phyloP scores from a whole-genome alignment of 768 basidiomycete species.

The Agaricus sinodeliciosus region DNA sequence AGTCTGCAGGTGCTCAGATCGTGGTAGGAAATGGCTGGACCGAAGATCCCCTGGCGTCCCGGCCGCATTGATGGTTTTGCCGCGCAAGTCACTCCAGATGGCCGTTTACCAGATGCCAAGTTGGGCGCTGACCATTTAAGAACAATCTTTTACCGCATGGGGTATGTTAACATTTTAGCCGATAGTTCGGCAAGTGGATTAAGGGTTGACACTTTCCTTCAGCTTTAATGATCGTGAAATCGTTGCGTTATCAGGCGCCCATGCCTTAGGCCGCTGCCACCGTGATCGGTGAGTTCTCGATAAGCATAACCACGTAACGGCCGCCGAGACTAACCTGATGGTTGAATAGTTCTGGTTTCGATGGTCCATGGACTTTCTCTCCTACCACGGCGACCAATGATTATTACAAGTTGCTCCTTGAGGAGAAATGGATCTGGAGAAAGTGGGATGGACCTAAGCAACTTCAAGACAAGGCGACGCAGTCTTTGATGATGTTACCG shows the following conservation, averaged over 20 bases:
- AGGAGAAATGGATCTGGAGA: constrained; percentile 94
- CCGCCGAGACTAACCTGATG: background rate
- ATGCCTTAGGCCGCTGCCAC: constrained; percentile 96
- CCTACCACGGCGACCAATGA: constrained; percentile 86
- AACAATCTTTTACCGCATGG: constrained; percentile 89
- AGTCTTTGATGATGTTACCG: constrained; percentile 93
- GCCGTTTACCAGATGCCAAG: constrained; percentile 82
- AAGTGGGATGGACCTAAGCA: constrained; percentile 95
- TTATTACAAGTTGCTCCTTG: constrained; percentile 78
- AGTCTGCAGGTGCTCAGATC: background rate
- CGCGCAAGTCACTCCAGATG: constrained; percentile 72
- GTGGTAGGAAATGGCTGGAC: constrained; percentile 80
- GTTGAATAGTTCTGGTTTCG: constrained; percentile 58
- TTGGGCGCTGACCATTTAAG: constrained; percentile 84
- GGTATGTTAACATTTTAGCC: constrained; percentile 25
- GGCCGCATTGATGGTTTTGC: constrained; percentile 87
- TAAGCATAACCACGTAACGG: background rate
- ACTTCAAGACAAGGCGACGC: constrained; percentile 87
- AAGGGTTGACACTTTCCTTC: background rate
- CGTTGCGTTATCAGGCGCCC: constrained; percentile 89
- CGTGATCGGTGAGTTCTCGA: constrained; percentile 46
- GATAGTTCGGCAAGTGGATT: background rate
- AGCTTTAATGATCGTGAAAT: constrained; percentile 96
- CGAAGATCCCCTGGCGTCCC: constrained; percentile 88
- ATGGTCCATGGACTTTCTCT: constrained; percentile 94